A percentile compares a stretch with the other conserved stretches of the same genome.
Conservation (phyloP, 768 basidiomycete genomes). For the Clitopilus passeckerianus region DNA sequence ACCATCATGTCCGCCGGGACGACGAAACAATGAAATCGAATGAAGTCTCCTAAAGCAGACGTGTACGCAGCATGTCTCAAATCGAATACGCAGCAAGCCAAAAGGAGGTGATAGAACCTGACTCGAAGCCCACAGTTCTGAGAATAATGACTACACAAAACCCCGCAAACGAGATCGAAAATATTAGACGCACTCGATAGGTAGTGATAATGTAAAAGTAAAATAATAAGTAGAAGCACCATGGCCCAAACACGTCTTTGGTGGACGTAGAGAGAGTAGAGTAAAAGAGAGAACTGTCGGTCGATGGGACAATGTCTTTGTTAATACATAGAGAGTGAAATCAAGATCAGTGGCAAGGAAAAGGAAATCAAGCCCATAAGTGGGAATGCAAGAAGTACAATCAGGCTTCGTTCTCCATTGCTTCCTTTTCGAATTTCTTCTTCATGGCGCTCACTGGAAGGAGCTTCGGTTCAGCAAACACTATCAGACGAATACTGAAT, state of each 20-base stretch:
- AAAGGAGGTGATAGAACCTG: no score
- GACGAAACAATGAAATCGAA: background rate
- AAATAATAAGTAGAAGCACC: background rate
- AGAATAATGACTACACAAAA: no score
- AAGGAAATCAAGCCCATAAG: background rate
- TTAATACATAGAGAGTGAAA: no score
- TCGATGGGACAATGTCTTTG: no score
- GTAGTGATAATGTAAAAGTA: background rate
- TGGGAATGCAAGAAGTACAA: background rate
- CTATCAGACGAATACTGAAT: background rate
- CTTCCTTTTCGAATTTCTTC: conserved; percentile 73
- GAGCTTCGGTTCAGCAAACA: background rate
- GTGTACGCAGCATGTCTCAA: background rate
- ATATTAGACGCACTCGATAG: background rate
- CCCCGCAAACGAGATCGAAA: background rate
- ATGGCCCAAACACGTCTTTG: background rate
- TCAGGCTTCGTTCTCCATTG: conserved; percentile 51
- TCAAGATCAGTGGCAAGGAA: no score
- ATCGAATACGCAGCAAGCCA: no score
- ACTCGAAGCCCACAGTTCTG: no score
- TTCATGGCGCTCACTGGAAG: conserved; percentile 76
- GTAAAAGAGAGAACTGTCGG: background rate
- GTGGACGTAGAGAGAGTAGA: background rate
- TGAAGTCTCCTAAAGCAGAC: background rate
- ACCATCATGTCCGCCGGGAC: background rate